A percentile compares a stretch with the other conserved stretches of the same genome.
These are phyloP conservation scores for Syzygium syzygioides DNA, from an alignment of 441 rosid species.

Conservation along the genomic window DNA sequence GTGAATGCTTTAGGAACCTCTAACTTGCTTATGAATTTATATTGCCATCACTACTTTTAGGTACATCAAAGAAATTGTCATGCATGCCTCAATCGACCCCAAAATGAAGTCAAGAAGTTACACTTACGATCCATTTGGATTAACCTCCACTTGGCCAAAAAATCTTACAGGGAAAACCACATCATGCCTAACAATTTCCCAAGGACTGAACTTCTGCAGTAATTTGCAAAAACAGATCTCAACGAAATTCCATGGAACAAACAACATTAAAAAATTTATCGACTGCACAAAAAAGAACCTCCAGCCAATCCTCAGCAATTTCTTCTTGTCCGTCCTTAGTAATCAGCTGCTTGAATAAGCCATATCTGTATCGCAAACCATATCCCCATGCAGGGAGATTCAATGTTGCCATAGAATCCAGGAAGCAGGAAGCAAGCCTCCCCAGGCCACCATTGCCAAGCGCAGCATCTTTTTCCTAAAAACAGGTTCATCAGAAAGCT, in stretches of 20 bases:
- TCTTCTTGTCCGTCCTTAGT: constrained; percentile 94
- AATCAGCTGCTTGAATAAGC: constrained; percentile 84
- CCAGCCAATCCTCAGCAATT: constrained; percentile 98
- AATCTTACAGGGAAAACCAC: constrained; percentile 82
- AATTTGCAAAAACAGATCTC: constrained; percentile 17
- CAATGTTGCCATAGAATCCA: constrained; percentile 95
- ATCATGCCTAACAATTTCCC: constrained; percentile 98
- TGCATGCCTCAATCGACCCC: background rate
- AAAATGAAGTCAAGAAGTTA: background rate
- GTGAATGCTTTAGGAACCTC: constrained; percentile 4
- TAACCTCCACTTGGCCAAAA: constrained; percentile 69
- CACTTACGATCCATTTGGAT: constrained; percentile 87
- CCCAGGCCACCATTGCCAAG: constrained; percentile 99
- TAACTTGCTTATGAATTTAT: background rate
- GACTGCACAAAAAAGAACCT: constrained; percentile 37
- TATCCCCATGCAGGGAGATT: constrained; percentile 99
- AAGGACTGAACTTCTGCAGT: constrained; percentile 97
- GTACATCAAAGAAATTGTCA: background rate
- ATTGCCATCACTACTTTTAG: background rate
- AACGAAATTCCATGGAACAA: constrained; percentile 9
- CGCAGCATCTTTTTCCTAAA: constrained; percentile 96
- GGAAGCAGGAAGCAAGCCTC: constrained; percentile 95
- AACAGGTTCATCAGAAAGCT: background rate
- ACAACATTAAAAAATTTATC: background rate
- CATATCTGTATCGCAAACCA: constrained; percentile 92